phyloP scores from a whole-genome alignment of 2,329 filamentous ascomycete species.

The Microcyclosporella mali region DNA sequence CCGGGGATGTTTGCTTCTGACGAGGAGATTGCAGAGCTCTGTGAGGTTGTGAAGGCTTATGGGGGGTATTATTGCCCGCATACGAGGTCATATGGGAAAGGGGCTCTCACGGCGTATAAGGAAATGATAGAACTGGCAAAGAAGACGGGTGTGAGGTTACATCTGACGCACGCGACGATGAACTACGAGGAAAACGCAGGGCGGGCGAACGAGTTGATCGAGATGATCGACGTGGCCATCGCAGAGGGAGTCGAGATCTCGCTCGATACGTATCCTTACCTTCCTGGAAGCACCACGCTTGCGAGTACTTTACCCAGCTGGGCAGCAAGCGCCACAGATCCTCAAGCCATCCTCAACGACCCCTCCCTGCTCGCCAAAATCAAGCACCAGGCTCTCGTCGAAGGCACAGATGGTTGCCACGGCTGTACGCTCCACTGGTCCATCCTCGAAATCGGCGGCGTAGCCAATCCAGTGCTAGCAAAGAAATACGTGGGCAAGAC shows the following conservation, averaged over 20 bases:
- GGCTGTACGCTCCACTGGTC: slow-evolving; percentile 26
- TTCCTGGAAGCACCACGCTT: slow-evolving; percentile 25
- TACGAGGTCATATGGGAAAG: slow-evolving; percentile 25
- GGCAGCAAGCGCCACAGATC: slow-evolving; percentile 20
- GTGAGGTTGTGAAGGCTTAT: slow-evolving; percentile 22
- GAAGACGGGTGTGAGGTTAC: slow-evolving; percentile 24
- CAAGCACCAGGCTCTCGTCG: slow-evolving; percentile 18
- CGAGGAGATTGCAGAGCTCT: slow-evolving; percentile 22
- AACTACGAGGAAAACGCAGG: slow-evolving; percentile 27
- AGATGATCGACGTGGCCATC: slow-evolving; percentile 24
- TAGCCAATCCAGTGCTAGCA: slow-evolving; percentile 16
- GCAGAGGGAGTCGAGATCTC: slow-evolving; percentile 21
- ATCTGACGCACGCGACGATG: slow-evolving; percentile 27
- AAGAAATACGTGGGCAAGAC: slow-evolving; percentile 23
- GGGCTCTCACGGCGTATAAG: slow-evolving; percentile 22
- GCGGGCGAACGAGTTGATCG: slow-evolving; percentile 21
- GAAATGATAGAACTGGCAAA: slow-evolving; percentile 27
- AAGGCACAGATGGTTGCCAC: slow-evolving; percentile 25
- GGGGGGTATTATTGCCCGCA: slow-evolving; percentile 27
- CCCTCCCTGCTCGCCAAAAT: slow-evolving; percentile 17
- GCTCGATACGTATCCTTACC: slow-evolving; percentile 27
- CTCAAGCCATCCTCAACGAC: slow-evolving; percentile 19
- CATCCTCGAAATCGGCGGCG: slow-evolving; percentile 25
- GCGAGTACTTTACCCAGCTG: slow-evolving; percentile 22
- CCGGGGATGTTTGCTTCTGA: slow-evolving; percentile 25